Evolutionary conservation across 345 rosid species (phyloP).

Genomic region (Odontarrhena argentea): DNA sequence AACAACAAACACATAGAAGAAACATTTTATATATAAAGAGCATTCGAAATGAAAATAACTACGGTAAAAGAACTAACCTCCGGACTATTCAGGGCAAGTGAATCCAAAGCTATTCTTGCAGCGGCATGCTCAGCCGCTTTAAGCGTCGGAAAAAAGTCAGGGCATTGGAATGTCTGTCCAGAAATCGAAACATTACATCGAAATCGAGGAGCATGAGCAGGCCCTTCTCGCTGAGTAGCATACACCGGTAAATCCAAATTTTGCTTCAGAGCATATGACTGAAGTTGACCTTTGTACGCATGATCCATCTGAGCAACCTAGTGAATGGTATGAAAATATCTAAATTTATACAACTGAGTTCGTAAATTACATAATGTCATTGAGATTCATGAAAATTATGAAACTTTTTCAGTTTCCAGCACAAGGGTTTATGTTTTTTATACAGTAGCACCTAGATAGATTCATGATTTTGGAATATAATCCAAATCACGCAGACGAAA

Average conservation of each 20-base stretch:
- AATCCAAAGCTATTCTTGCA: conserved; percentile 60
- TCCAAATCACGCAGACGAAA: too few species aligned
- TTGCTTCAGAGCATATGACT: conserved; percentile 54
- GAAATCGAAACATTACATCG: conserved; percentile 50
- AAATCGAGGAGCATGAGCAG: conserved; percentile 63
- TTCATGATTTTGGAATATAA: too few species aligned
- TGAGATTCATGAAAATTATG: too few species aligned
- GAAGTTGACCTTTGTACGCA: conserved; percentile 53
- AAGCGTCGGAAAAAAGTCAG: conserved; percentile 47
- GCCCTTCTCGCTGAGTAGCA: conserved; percentile 52
- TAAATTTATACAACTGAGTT: too few species aligned
- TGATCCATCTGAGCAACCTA: conserved; percentile 25
- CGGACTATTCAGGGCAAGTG: conserved; percentile 42
- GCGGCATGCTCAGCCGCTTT: conserved; percentile 69
- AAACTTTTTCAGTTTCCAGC: too few species aligned
- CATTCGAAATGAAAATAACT: neutral
- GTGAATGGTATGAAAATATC: too few species aligned
- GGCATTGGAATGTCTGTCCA: conserved; percentile 50
- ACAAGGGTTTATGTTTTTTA: too few species aligned
- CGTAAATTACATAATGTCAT: too few species aligned
- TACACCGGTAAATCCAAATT: conserved; percentile 50
- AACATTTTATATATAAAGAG: neutral
- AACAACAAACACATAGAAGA: neutral
- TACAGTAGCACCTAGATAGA: too few species aligned
- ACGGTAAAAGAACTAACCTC: conserved; percentile 35